Base-by-base conservation (phyloP, 192 early-diverging fungal genomes). In the Coemansia sp. region DNA sequence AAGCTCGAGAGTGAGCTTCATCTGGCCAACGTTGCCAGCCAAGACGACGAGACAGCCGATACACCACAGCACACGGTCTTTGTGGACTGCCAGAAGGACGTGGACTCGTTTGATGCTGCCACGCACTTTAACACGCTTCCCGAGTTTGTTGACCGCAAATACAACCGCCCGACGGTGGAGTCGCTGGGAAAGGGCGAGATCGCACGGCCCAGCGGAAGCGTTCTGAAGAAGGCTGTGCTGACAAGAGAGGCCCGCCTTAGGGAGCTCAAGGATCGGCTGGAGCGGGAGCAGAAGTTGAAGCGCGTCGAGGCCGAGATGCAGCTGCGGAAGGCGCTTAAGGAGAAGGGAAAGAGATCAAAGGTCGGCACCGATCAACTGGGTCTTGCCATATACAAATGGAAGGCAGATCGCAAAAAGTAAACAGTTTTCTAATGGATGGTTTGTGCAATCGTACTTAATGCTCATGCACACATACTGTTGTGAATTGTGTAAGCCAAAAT, bases 321-420 rank as follows among this genome's bases (percentile, higher is more conserved):
- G 17, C 68, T 94, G 45, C 92, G 94, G 51, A 90, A 89, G 63
- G 85, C 88, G 38, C 72, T 98, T 44, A 90, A 90, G 88, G 80
- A 78, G 62, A 97, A 96, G 81, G 95, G 95, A 22, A 65, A 84
- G 40, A 88, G 85, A 73, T 86, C 81, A 71, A 94, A 93, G 84
- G 85, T 95, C 40, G 97, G 95, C 57, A 85, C 72, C 16, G 95
- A 98, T 71, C 79, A 73, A 60, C 70, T 89, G 66, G 97, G 97
- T 0, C 74, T 97, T 20, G 76, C 92, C 12, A 81, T 93, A 42
- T 97, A 95, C 85, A 98, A 97, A 80, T 99, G 96, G 96, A 91
- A 89, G 67, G 86, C 89, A 4, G 91, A 91, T 56, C 85, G 96
- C 58, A 95, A 95, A 75, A 93, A 90, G 74, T 96, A 92, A 67